Percentiles rank a stretch among this genome's conserved stretches.
Evolutionary conservation across 176 grass and related monocot genomes (phyloP).

Genomic region (Phoenix roebelenii): DNA sequence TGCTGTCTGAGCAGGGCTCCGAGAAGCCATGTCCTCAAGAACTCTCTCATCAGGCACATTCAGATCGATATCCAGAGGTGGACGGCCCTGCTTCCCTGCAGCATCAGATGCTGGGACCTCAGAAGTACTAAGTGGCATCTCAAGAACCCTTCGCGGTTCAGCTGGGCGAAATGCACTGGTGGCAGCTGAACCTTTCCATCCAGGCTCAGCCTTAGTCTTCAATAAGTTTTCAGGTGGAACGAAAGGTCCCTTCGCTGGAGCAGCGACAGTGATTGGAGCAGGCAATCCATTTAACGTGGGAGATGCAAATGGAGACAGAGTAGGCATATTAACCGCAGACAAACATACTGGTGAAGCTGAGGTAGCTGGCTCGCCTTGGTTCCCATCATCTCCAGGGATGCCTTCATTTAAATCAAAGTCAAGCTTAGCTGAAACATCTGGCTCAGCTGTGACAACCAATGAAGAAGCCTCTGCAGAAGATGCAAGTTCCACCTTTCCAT

Average conservation of each 20-base stretch:
- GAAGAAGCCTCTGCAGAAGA: constrained; percentile 47
- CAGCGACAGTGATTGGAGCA: constrained; percentile 55
- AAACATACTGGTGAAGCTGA: constrained; percentile 25
- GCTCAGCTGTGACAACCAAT: constrained; percentile 23
- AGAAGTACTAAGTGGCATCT: constrained; percentile 30
- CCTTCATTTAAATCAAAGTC: constrained; percentile 90
- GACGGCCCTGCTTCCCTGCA: constrained; percentile 37
- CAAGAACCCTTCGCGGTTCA: constrained; percentile 44
- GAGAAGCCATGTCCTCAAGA: constrained; percentile 39
- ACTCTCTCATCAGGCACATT: constrained; percentile 68
- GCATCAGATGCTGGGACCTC: constrained; percentile 28
- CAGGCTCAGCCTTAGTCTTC: constrained; percentile 44
- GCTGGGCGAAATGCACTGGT: constrained; percentile 81
- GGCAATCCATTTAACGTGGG: constrained; percentile 33
- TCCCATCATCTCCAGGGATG: constrained; percentile 42
- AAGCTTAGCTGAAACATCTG: constrained; percentile 38
- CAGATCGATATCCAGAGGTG: constrained; percentile 55
- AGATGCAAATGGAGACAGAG: constrained; percentile 23
- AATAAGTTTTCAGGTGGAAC: constrained; percentile 60
- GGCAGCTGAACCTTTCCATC: constrained; percentile 85
- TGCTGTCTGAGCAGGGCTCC: constrained; percentile 38
- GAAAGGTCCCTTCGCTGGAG: constrained; percentile 63
- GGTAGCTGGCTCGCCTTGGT: constrained; percentile 34
- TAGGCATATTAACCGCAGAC: constrained; percentile 22
- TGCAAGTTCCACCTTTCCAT: constrained; percentile 21